Evolutionary conservation across 116 monocot genomes (phyloP).

Genomic region (Papilionanthe hybrid): DNA sequence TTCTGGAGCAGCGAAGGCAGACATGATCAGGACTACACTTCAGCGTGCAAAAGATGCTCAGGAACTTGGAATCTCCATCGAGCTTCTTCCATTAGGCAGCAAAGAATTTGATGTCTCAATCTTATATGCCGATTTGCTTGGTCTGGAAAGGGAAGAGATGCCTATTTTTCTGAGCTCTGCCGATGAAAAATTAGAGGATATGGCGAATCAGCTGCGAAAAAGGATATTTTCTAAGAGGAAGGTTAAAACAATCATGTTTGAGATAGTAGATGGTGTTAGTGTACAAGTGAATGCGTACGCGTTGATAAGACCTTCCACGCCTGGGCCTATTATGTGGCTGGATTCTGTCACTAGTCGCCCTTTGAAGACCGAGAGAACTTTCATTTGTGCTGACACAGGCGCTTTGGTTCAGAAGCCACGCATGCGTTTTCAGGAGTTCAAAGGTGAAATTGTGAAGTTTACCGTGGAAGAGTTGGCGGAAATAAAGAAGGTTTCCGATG

Average conservation of each 20-base stretch:
- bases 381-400: constrained; percentile 87
- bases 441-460: constrained; percentile 62
- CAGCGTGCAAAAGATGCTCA: constrained; percentile 93
- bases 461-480: constrained; percentile 61
- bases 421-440: constrained; percentile 59
- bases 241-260: constrained; percentile 57
- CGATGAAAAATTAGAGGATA: constrained; percentile 67
- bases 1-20: constrained; percentile 52
- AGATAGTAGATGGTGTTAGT: constrained; percentile 47
- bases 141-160: constrained; percentile 57
- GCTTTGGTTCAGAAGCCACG: constrained; percentile 50
- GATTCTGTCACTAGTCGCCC: constrained; percentile 86
- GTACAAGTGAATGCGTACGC: constrained; percentile 89
- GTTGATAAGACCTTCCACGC: constrained; percentile 65
- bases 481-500: constrained; percentile 65
- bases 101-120: constrained; percentile 65
- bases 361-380: constrained; percentile 67
- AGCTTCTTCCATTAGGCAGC: constrained; percentile 83
- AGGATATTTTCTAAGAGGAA: constrained; percentile 80
- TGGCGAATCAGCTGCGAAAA: constrained; percentile 77
- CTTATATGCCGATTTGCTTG: constrained; percentile 81
- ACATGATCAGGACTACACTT: constrained; percentile 89
- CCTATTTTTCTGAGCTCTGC: constrained; percentile 57
- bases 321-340: constrained; percentile 79
- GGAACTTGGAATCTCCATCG: constrained; percentile 86